A percentile compares a stretch with the other conserved stretches of the same genome.
Evolutionary conservation across 768 basidiomycete genomes (phyloP).

Genomic region (Termitomyces eurrhizus): DNA sequence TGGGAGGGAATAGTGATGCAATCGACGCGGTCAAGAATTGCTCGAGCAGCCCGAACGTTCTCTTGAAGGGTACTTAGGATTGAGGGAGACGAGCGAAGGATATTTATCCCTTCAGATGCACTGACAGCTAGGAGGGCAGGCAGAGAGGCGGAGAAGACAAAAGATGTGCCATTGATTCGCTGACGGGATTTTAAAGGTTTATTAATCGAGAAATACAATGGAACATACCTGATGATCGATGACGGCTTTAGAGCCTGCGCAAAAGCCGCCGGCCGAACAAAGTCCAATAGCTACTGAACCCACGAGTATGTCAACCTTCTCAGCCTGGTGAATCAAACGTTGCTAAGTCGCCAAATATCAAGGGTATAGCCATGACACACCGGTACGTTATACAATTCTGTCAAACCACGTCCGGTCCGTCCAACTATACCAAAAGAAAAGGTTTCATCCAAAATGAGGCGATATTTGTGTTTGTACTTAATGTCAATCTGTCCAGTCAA

Average conservation of each 20-base stretch:
- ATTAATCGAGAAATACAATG: not conserved
- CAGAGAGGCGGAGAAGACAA: conserved; percentile 95
- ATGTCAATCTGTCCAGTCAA: conserved; percentile 68
- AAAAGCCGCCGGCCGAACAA: conserved; percentile 88
- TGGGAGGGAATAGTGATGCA: conserved; percentile 84
- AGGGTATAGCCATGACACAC: conserved; percentile 38
- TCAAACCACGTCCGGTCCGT: conserved; percentile 89
- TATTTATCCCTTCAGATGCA: conserved; percentile 81
- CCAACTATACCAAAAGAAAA: conserved; percentile 94
- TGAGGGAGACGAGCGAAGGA: conserved; percentile 71
- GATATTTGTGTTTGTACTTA: conserved; percentile 94
- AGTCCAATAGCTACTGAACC: conserved; percentile 87
- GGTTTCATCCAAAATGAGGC: conserved; percentile 90
- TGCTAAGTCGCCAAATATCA: not conserved
- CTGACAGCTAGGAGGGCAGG: conserved; percentile 87
- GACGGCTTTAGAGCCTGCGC: conserved; percentile 80
- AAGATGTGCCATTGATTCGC: conserved; percentile 94
- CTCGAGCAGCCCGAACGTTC: conserved; percentile 75
- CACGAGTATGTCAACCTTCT: conserved; percentile 92
- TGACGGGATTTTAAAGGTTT: conserved; percentile 23
- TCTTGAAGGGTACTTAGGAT: conserved; percentile 76
- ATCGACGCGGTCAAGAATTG: conserved; percentile 76
- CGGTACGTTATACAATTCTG: conserved; percentile 91
- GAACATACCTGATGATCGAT: conserved; percentile 77
- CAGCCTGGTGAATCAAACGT: conserved; percentile 45